Percentiles rank a stretch among this genome's conserved stretches.
phyloP scores from a whole-genome alignment of 2,329 filamentous ascomycete species.

The Aspergillus novofumigatus region DNA sequence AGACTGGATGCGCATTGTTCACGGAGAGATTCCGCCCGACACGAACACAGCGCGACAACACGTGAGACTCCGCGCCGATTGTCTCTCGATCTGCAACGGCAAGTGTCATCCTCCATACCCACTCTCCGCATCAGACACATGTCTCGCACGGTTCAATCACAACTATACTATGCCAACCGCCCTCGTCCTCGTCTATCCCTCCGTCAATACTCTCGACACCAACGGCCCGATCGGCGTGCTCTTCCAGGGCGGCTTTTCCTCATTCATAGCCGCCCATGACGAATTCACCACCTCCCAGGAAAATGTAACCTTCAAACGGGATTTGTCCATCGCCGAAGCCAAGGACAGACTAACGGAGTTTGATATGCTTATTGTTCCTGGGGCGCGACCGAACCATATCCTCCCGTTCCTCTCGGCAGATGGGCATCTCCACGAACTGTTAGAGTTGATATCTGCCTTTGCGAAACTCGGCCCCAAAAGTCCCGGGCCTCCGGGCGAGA shows the following conservation, averaged over 20 bases:
- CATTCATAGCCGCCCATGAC: not conserved
- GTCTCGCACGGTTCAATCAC: not conserved
- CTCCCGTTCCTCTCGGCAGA: not conserved
- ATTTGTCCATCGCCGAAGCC: not conserved
- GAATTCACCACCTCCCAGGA: conserved; percentile 1
- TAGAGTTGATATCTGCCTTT: not conserved
- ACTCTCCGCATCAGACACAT: not conserved
- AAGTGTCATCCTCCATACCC: not conserved
- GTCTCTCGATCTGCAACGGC: not conserved
- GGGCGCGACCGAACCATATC: not conserved
- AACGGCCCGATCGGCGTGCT: not conserved
- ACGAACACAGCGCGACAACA: not conserved
- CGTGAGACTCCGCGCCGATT: not conserved
- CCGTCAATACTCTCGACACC: conserved; percentile 1
- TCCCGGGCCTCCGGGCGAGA: not conserved
- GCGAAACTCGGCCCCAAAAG: not conserved
- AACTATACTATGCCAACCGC: not conserved
- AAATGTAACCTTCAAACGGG: not conserved
- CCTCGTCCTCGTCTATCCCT: conserved; percentile 2
- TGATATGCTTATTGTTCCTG: not conserved
- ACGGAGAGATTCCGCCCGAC: not conserved
- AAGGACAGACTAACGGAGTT: not conserved
- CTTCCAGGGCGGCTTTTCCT: not conserved
- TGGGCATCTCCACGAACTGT: not conserved
- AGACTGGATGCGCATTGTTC: not conserved